Evolutionary conservation across 2,329 filamentous ascomycete species (phyloP).

Genomic region (Elsinoe ampelina): DNA sequence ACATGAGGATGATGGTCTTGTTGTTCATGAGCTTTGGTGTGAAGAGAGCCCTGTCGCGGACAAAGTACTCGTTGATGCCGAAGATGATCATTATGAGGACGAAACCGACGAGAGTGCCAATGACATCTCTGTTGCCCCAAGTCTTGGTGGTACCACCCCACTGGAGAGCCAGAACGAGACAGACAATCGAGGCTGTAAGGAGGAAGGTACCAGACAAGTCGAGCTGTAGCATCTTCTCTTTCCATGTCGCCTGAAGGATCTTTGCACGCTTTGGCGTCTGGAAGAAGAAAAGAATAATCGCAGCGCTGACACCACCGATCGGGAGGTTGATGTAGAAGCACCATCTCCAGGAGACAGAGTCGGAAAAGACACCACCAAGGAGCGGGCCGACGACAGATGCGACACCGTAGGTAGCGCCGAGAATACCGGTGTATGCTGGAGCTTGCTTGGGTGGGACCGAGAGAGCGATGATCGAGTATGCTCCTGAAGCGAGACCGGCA

Average conservation of each 20-base stretch:
- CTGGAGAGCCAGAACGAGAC: slow-evolving; percentile 9
- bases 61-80: slow-evolving; percentile 28
- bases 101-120: slow-evolving; percentile 39
- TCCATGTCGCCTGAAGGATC: slow-evolving; percentile 20
- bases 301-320: slow-evolving; percentile 33
- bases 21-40: slow-evolving; percentile 30
- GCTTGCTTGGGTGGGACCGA: slow-evolving; percentile 18
- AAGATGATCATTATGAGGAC: slow-evolving; percentile 30
- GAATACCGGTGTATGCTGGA: slow-evolving; percentile 17
- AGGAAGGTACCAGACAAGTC: slow-evolving; percentile 37
- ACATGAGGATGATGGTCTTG: slow-evolving; percentile 29
- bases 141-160: slow-evolving; percentile 25
- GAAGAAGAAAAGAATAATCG: slow-evolving; percentile 33
- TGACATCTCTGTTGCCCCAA: slow-evolving; percentile 33
- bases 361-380: slow-evolving; percentile 43
- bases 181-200: slow-evolving; percentile 28
- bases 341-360: slow-evolving; percentile 40
- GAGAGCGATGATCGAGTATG: slow-evolving; percentile 22
- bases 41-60: slow-evolving; percentile 35
- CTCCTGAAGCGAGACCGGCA: slow-evolving; percentile 41
- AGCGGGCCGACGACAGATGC: slow-evolving; percentile 41
- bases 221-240: slow-evolving; percentile 36
- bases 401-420: slow-evolving; percentile 36
- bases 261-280: slow-evolving; percentile 25
- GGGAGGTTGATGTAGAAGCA: slow-evolving; percentile 45